Conservation (phyloP, 1,284 basidiomycete species). For the Trichosporon sp. region DNA sequence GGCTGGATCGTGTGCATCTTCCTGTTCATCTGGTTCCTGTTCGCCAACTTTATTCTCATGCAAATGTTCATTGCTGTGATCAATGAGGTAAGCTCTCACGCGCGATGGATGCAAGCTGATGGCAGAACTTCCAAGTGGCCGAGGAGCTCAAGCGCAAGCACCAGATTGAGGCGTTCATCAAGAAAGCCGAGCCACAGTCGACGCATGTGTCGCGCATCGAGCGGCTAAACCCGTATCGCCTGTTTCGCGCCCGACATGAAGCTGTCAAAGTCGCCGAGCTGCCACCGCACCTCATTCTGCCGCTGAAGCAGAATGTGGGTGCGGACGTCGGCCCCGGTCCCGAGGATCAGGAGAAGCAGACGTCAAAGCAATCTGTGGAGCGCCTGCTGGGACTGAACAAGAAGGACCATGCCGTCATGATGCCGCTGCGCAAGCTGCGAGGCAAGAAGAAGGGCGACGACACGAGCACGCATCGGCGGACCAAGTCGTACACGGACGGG, state of each 20-base stretch:
- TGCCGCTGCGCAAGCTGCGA: not conserved
- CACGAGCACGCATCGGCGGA: not conserved
- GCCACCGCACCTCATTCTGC: conserved; percentile 65
- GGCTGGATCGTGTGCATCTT: conserved; percentile 70
- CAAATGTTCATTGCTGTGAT: conserved; percentile 99
- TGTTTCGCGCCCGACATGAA: conserved; percentile 67
- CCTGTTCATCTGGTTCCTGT: conserved; percentile 79
- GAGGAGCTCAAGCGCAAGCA: conserved; percentile 82
- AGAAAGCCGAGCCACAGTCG: conserved; percentile 47
- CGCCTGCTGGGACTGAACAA: conserved; percentile 31
- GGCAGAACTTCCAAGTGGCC: conserved; percentile 79
- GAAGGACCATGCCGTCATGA: not conserved
- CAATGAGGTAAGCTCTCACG: conserved; percentile 58
- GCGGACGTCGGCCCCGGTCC: conserved; percentile 52
- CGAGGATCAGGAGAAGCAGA: conserved; percentile 4
- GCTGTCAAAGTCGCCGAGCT: conserved; percentile 64
- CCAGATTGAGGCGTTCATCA: conserved; percentile 61
- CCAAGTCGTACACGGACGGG: not conserved
- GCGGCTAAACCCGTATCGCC: conserved; percentile 80
- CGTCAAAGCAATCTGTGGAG: conserved; percentile 25
- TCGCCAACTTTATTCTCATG: conserved; percentile 90
- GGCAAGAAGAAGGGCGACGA: not conserved
- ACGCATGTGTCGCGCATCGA: conserved; percentile 62
- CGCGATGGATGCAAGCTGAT: conserved; percentile 7
- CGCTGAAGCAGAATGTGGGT: conserved; percentile 68